Evolutionary conservation across 805 yeast genomes (phyloP), one percentile per base, ranked within the genome.

Genomic region (Blastobotrys attinorum): DNA sequence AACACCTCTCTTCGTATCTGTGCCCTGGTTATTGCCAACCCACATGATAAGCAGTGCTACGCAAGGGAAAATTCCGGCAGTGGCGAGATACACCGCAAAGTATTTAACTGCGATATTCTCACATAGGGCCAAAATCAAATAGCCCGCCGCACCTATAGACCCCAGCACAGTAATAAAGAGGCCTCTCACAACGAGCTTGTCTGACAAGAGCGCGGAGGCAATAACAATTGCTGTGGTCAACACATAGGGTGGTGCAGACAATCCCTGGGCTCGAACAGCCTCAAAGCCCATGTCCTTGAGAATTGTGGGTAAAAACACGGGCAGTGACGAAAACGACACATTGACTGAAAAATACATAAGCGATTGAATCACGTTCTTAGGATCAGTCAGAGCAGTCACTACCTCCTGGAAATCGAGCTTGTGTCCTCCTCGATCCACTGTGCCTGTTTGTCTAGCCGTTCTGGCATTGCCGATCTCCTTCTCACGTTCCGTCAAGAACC

Each of bases 261-360:
- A 59, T 42, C 69, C 67, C 45, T 70, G 68, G 4, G 75, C 69
- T 29, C 64, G 60, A 23, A 70, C 65, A 29, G 65, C 55, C 43
- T 54, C 47, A 47, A 67, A 71, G 20, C 70, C 67, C 53, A 71
- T 63, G 11, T 72, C 70, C 35, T 62, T 53, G 18, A 71, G 66
- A 32, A 71, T 70, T 4, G 71, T 60, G 2, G 76, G 76, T 60
- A 71, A 63, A 52, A 68, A 71, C 47, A 70, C 70, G 7, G 75
- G 70, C 25, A 71, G 70, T 48, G 74, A 71, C 10, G 58, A 49
- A 38, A 54, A 54, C n/a, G 31, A 23, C 5, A 38, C 40, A 11
- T 32, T 32, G 42, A 54, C 47, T 39, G 54, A 51, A 43, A 56
- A 54, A 45, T 45, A 54, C 54, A 55, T 53, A 16, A 53, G 15